Conservation (phyloP, 106 monocot species). For the Apostasia shenzhenica region DNA sequence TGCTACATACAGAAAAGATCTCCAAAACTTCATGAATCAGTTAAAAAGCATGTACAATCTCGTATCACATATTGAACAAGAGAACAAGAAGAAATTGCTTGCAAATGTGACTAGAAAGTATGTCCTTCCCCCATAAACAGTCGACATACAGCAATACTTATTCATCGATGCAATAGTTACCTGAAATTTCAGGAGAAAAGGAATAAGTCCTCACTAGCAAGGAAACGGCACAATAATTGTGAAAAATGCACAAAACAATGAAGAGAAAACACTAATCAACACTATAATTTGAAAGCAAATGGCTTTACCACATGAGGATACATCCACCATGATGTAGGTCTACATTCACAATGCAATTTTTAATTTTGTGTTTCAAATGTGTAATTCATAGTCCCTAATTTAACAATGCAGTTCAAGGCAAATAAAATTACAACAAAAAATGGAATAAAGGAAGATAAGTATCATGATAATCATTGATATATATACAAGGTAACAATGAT, state of each 20-base stretch:
- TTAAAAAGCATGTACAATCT: constrained; percentile 1
- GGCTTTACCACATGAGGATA: background rate
- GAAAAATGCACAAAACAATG: background rate
- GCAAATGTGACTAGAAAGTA: background rate
- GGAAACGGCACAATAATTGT: background rate
- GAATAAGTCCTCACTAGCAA: background rate
- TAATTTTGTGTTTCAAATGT: background rate
- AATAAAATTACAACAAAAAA: too few species aligned
- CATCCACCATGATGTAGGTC: background rate
- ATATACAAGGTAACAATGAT: too few species aligned
- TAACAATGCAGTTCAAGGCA: too few species aligned
- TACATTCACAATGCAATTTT: background rate
- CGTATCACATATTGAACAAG: background rate
- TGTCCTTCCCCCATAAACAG: background rate
- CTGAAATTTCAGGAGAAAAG: background rate
- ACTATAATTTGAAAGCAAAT: background rate
- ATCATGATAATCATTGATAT: too few species aligned
- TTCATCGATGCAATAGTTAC: background rate
- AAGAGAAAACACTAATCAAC: background rate
- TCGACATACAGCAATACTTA: background rate
- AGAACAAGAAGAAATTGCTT: background rate
- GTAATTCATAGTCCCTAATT: too few species aligned
- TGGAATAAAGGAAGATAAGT: too few species aligned
- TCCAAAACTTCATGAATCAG: background rate
- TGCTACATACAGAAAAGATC: background rate